These are phyloP conservation scores for Leishmania amazonensis DNA, from an alignment of 208 protist genomes.

Conservation along the genomic window DNA sequence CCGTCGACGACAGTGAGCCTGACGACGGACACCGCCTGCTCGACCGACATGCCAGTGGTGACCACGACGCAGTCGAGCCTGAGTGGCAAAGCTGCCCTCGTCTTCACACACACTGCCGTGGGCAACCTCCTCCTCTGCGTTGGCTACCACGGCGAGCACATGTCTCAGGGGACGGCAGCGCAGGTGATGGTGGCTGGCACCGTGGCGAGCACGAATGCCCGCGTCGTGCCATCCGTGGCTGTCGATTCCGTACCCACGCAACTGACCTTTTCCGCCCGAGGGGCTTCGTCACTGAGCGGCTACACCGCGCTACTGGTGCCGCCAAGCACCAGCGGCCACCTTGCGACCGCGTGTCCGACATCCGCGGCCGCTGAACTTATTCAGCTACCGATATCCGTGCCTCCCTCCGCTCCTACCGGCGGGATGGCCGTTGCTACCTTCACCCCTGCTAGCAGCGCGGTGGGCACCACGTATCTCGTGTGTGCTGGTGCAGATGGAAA, in stretches of 20 bases:
- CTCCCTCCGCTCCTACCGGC: background rate
- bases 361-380: slow-evolving; percentile 5
- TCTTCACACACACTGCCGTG: slow-evolving; percentile 19
- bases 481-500: slow-evolving; percentile 30
- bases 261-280: slow-evolving; percentile 48
- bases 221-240: slow-evolving; percentile 33
- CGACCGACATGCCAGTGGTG: slow-evolving; percentile 26
- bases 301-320: slow-evolving; percentile 25
- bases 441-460: slow-evolving; percentile 10
- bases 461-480: slow-evolving; percentile 32
- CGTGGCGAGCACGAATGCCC: slow-evolving; percentile 15
- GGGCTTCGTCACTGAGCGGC: slow-evolving; percentile 34
- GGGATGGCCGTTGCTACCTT: slow-evolving; percentile 32
- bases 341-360: slow-evolving; percentile 11
- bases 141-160: slow-evolving; percentile 45
- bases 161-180: slow-evolving; percentile 25
- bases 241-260: slow-evolving; percentile 33
- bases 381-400: slow-evolving; percentile 23
- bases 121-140: slow-evolving; percentile 51
- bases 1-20: slow-evolving; percentile 37
- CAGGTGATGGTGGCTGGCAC: slow-evolving; percentile 28
- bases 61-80: slow-evolving; percentile 32
- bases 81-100: slow-evolving; percentile 28
- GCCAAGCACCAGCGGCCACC: background rate
- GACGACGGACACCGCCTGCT: slow-evolving; percentile 20